Conservation (phyloP, 129 eudicot species). For the Helianthus annuus region DNA sequence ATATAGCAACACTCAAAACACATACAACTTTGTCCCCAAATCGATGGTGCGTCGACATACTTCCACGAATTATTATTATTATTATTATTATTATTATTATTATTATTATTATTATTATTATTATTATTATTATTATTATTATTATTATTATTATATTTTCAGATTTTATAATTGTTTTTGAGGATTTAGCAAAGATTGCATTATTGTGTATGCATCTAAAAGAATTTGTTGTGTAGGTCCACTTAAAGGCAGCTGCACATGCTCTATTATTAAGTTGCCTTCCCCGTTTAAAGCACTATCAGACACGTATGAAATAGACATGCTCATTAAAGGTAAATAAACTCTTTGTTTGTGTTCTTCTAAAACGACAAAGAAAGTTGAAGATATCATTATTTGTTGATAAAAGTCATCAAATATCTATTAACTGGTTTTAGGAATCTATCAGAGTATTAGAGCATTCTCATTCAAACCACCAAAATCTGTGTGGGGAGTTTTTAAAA, state of each 20-base stretch:
- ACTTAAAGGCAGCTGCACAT: not conserved
- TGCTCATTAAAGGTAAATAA: not conserved
- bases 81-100: not conserved
- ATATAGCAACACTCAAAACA: not conserved
- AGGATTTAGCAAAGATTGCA: not conserved
- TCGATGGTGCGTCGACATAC: not conserved
- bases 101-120: not conserved
- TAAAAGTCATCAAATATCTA: not conserved
- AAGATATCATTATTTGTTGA: not conserved
- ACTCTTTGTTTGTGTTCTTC: not conserved
- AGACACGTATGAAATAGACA: not conserved
- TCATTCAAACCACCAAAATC: too few species aligned
- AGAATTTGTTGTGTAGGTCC: not conserved
- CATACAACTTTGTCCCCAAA: not conserved
- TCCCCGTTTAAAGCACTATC: not conserved
- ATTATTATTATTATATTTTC: not conserved
- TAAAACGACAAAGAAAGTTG: not conserved
- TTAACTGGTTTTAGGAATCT: not conserved
- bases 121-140: not conserved
- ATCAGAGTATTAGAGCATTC: too few species aligned
- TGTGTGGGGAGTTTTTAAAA: too few species aligned
- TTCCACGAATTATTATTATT: not conserved
- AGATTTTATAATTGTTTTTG: not conserved
- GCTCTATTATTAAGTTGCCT: not conserved
- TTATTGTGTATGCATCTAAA: not conserved